phyloP scores from a whole-genome alignment of 805 yeast genomes.

The Saccharomycopsis fibuligera region DNA sequence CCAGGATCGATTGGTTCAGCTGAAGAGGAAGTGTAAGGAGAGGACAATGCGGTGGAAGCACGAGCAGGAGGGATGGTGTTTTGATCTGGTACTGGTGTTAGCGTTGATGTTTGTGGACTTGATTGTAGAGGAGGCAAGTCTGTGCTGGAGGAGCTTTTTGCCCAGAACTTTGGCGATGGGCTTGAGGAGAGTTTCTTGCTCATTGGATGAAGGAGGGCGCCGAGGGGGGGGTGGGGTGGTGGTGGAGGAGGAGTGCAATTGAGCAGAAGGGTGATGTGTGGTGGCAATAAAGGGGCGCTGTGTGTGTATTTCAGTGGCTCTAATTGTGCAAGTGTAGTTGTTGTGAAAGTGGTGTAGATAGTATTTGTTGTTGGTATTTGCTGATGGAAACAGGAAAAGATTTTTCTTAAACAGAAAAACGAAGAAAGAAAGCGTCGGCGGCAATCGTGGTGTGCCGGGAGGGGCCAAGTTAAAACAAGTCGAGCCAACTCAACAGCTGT shows the following conservation, averaged over 20 bases:
- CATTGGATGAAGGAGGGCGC: too few species aligned
- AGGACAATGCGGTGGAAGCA: background rate
- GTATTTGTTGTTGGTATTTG: too few species aligned
- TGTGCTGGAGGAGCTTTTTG: background rate
- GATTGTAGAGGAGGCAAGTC: background rate
- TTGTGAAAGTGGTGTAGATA: background rate
- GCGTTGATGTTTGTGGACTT: background rate
- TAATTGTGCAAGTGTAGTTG: background rate
- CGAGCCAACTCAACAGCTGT: too few species aligned
- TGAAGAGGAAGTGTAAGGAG: too few species aligned
- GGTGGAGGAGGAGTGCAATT: too few species aligned
- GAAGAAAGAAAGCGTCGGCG: background rate
- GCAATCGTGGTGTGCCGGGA: too few species aligned
- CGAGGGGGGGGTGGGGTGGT: too few species aligned
- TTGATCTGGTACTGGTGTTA: background rate
- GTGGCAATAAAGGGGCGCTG: too few species aligned
- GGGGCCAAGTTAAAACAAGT: too few species aligned
- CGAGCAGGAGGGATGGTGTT: background rate
- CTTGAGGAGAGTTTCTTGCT: constrained; percentile 2
- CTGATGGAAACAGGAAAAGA: background rate
- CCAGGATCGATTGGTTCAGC: background rate
- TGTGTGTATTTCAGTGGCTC: too few species aligned
- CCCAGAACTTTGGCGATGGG: constrained; percentile 7
- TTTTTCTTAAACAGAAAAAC: background rate
- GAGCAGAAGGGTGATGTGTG: too few species aligned